These are phyloP conservation scores for Uronychia binucleata DNA, from an alignment of 73 alveolate species.

Conservation along the genomic window DNA sequence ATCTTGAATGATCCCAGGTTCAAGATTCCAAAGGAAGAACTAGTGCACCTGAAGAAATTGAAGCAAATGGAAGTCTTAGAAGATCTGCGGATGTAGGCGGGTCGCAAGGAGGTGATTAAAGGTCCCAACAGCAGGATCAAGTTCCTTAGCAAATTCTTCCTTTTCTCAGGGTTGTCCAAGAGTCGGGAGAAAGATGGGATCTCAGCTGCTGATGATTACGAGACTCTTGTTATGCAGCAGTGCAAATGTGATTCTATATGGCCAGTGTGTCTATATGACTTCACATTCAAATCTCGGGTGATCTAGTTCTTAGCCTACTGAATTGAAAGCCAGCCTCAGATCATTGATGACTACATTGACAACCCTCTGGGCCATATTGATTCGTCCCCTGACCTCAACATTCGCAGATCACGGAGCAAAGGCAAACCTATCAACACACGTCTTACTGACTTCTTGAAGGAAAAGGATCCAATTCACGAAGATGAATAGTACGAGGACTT, in stretches of 20 bases:
- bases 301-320: conserved; percentile 29
- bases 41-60: neutral
- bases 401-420: neutral
- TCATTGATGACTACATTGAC: conserved; percentile 16
- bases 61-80: neutral
- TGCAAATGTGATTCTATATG: conserved; percentile 45
- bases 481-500: neutral
- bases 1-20: neutral
- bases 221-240: conserved; percentile 1
- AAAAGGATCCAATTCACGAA: neutral
- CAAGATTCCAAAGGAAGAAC: neutral
- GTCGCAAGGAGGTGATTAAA: neutral
- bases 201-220: neutral
- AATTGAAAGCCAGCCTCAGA: neutral
- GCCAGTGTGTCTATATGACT: conserved; percentile 71
- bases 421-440: no score
- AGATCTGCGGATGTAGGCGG: neutral
- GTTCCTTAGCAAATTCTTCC: conserved; percentile 10
- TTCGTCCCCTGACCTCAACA: neutral
- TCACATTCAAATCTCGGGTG: conserved; percentile 39
- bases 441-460: no score
- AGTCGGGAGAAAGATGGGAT: neutral
- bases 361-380: conserved; percentile 5
- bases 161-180: conserved; percentile 5
- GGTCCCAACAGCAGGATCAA: neutral